A percentile compares a stretch with the other conserved stretches of the same genome.
phyloP scores from a whole-genome alignment of 2,329 filamentous ascomycete genomes.

The Monascus ruber region DNA sequence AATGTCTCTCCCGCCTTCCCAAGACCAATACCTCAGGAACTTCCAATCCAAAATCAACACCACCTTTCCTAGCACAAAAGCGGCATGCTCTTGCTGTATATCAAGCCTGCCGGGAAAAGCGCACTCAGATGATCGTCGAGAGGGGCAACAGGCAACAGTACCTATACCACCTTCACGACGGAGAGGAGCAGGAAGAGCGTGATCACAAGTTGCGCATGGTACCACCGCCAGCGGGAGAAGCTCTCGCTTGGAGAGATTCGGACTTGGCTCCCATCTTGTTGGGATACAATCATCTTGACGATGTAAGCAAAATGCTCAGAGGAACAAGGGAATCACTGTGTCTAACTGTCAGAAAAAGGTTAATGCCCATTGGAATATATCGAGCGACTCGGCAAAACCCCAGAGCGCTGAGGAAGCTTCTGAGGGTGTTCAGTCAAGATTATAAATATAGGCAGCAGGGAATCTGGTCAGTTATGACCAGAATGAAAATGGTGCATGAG shows the following conservation, averaged over 20 bases:
- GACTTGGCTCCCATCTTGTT: conserved; percentile 27
- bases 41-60: conserved; percentile 8
- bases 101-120: conserved; percentile 45
- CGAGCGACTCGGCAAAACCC: too few relatives aligned
- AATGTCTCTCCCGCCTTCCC: too few relatives aligned
- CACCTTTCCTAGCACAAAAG: conserved; percentile 20
- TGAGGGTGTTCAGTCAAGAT: too few relatives aligned
- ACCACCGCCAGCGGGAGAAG: conserved; percentile 29
- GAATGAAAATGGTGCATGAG: too few relatives aligned
- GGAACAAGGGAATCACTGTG: too few relatives aligned
- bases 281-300: conserved; percentile 29
- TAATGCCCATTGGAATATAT: too few relatives aligned
- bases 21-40: too few relatives aligned
- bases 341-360: too few relatives aligned
- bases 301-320: conserved; percentile 14
- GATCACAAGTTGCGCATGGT: conserved; percentile 36
- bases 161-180: conserved; percentile 52
- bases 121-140: conserved; percentile 50
- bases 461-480: too few relatives aligned
- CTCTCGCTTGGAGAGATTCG: conserved; percentile 33
- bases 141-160: conserved; percentile 51
- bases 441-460: too few relatives aligned
- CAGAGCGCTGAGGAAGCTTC: too few relatives aligned
- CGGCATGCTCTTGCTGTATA: conserved; percentile 34
- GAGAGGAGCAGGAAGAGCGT: conserved; percentile 43